A percentile compares a stretch with the other conserved stretches of the same genome.
Conservation (phyloP, 352 stramenopile species). For the Sclerospora graminicola region DNA sequence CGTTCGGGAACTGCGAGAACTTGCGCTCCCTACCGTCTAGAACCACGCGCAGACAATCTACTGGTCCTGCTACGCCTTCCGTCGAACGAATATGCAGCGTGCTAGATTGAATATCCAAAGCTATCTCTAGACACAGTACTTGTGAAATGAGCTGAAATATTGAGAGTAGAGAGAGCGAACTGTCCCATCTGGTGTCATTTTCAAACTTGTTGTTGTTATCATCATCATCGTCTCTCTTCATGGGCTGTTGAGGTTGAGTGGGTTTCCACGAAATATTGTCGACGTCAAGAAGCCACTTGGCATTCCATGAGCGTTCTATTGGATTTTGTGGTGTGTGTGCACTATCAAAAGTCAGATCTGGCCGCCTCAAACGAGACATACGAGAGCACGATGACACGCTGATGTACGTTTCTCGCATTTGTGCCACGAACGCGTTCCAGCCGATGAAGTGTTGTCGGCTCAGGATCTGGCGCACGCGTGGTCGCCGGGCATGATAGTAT, state of each 20-base stretch:
- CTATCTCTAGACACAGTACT: slow-evolving; percentile 30
- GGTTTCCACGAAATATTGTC: slow-evolving; percentile 33
- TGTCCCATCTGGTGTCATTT: background rate
- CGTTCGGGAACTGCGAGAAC: slow-evolving; percentile 49
- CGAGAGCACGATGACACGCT: background rate
- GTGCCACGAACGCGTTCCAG: slow-evolving; percentile 47
- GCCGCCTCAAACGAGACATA: background rate
- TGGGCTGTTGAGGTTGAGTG: background rate
- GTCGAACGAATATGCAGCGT: slow-evolving; percentile 27
- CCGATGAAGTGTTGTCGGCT: slow-evolving; percentile 38
- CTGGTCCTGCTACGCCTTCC: slow-evolving; percentile 13
- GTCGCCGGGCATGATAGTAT: slow-evolving; percentile 30
- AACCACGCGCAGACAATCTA: slow-evolving; percentile 36
- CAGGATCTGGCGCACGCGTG: slow-evolving; percentile 38
- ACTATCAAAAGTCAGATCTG: background rate
- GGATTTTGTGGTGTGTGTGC: slow-evolving; percentile 9
- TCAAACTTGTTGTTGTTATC: background rate
- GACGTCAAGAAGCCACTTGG: slow-evolving; percentile 42
- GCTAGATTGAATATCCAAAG: slow-evolving; percentile 26
- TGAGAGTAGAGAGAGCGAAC: slow-evolving; percentile 26
- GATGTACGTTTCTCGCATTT: slow-evolving; percentile 61
- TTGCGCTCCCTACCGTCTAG: slow-evolving; percentile 50
- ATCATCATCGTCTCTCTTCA: background rate
- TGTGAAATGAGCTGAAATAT: slow-evolving; percentile 43
- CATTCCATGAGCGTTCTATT: slow-evolving; percentile 37